Conservation (phyloP, 495 filamentous ascomycete species). For the Neurospora discreta region DNA sequence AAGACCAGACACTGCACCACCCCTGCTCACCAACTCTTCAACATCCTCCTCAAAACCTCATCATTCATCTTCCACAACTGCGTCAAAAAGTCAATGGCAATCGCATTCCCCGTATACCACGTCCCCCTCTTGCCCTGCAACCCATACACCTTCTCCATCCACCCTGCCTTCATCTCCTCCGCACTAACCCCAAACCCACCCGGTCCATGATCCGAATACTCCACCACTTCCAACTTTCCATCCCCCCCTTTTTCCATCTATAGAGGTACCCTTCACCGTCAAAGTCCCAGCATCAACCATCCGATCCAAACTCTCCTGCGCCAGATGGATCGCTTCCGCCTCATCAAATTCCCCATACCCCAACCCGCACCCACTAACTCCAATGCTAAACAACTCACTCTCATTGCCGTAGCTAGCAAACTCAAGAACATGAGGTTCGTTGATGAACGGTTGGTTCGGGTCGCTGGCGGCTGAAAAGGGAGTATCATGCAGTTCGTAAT, state of each 20-base stretch:
- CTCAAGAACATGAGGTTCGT: conserved; percentile 1
- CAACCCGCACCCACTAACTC: background rate
- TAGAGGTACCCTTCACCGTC: background rate
- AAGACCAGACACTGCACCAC: too few relatives aligned
- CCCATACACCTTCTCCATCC: conserved; percentile 26
- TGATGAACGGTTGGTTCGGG: conserved; percentile 1
- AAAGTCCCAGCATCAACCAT: conserved; percentile 5
- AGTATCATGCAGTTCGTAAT: conserved; percentile 1
- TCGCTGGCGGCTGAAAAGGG: conserved; percentile 1
- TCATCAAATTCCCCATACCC: conserved; percentile 2
- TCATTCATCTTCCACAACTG: conserved; percentile 12
- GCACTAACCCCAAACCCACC: conserved; percentile 22
- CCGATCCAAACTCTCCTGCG: conserved; percentile 1
- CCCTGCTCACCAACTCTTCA: background rate
- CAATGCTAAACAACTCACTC: background rate
- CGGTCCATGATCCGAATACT: conserved; percentile 25
- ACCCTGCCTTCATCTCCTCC: conserved; percentile 22
- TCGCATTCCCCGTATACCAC: conserved; percentile 26
- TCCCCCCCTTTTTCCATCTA: background rate
- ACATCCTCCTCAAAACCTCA: background rate
- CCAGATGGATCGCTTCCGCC: background rate
- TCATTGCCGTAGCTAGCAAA: background rate
- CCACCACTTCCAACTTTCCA: conserved; percentile 12
- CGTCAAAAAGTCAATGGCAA: conserved; percentile 6
- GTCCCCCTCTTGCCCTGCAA: conserved; percentile 32